Evolutionary conservation across 331 rosid genomes (phyloP), one percentile per base, ranked within the genome.

Genomic region (Erythrophleum ivorense): DNA sequence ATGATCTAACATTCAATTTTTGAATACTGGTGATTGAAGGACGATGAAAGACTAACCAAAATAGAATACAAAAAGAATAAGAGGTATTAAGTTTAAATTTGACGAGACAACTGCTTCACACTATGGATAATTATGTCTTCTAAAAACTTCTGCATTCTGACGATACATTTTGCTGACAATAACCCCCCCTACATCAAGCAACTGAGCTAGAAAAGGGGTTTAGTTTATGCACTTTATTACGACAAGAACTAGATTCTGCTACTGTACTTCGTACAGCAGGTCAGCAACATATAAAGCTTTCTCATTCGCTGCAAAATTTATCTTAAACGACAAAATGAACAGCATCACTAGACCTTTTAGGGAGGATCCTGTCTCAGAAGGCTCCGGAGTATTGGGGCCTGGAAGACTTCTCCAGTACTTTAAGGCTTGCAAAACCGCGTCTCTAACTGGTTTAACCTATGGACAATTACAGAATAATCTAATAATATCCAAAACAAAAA

Each of bases 401-500:
- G 91, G 91, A 86, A 90, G 90, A 86, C 76, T 86, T 80, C 71
- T 90, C 98, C 98, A 94, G 87, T 81, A 88, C 60, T 87, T 95
- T 16, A 92, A 89, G 33, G 97, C 89, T 79, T 92, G 96, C 80
- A 85, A 82, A 72, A 91, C 93, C 4, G 88, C 87, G 82, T 94
- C 98, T 87, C 98, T 91, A 13, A 94, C 98, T 33, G 98, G 98
- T 87, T 94, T 94, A 60, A 94, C 98, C 98, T 94, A 53, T 36
- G 83, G 72, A 49, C 63, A 83, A 79, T 9, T 58, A 76, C 18
- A 24, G 57, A 70, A 82, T 68, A 40, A 86, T 71, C 73, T 3
- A 54, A 66, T 72, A 73, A 40, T 49, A 73, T 66, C 19, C 5
- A 54, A 15, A 76, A 53, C 65, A 50, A 83, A 48, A 18, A 73